Conservation (phyloP, 139 green algal species). For the Tetradesmus obliquus region DNA sequence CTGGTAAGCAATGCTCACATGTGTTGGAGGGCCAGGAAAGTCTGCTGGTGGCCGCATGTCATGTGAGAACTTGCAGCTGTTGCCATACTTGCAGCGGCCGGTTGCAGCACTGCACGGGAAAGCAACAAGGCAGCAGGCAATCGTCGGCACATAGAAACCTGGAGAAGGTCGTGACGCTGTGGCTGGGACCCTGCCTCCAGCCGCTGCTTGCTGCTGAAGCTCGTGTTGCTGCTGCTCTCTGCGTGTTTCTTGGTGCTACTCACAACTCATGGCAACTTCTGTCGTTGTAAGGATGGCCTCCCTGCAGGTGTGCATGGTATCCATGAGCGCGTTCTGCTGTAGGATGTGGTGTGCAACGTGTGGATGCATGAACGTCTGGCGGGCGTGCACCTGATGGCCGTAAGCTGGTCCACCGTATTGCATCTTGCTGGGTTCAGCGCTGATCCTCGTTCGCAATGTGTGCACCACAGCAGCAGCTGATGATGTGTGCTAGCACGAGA, state of each 20-base stretch:
- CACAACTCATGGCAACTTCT: constrained; percentile 27
- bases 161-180: not conserved
- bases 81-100: constrained; percentile 13
- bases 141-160: not conserved
- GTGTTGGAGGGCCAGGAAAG: not conserved
- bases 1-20: not conserved
- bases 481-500: not conserved
- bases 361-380: not conserved
- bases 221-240: not conserved
- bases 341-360: no score
- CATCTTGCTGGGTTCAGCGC: not conserved
- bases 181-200: not conserved
- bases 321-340: not conserved
- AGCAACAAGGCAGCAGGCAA: not conserved
- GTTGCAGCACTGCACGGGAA: not conserved
- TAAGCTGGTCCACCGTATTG: not conserved
- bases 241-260: not conserved
- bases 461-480: not conserved
- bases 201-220: not conserved
- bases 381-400: not conserved
- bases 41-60: not conserved
- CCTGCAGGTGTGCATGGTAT: not conserved
- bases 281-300: not conserved
- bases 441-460: not conserved
- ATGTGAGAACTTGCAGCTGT: constrained; percentile 11